Base-by-base conservation (phyloP, 1,139 yeast genomes). In the Geotrichum australiense region DNA sequence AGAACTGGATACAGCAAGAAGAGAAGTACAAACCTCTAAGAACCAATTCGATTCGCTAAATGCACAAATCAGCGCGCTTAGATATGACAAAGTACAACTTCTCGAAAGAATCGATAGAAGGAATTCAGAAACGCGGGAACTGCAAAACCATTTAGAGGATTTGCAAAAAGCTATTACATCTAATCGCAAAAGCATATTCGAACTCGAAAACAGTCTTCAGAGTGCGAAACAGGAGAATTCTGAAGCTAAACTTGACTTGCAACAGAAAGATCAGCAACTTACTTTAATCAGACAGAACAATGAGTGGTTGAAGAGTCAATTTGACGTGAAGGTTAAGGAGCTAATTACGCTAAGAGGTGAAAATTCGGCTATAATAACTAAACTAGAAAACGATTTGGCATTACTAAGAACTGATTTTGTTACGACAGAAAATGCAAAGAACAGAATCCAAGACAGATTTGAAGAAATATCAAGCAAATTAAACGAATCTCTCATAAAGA, bases 111-210 rank as follows among this genome's bases (percentile, higher is more conserved):
- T 73, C n/a, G 71, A 66, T 42, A 61, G 64, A 43, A 69, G 68
- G 50, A 69, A 63, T 62, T 65, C 62, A 21, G 82, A 78, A 49
- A 58, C 72, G 29, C 64, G 67, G 28, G 66, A 65, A n/a, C 61
- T 76, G 34, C 72, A 71, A 42, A 65, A 64, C n/a, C 78, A 78
- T 38, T 60, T 78, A n/a, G 73, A 71, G 34, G 60, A 63, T 18
- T 58, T 79, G 25, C 70, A 76, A 22, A 62, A 65, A 14, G 64
- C 71, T 4, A 74, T 73, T 47, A 71, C 77, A 21, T 61, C 59
- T 7, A 54, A 66, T n/a, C 66, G 77, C 37, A 59, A 64, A 41
- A 52, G 58, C 10, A 48, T 66, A 6, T 58, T 68, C 27, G 70
- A 68, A 5, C 50, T 68, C 21, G 73, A 69, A 47, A 59, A 60